A percentile compares a stretch with the other conserved stretches of the same genome.
Evolutionary conservation across 129 eudicot species (phyloP).

Genomic region (Pseudognaphalium luteoalbum): DNA sequence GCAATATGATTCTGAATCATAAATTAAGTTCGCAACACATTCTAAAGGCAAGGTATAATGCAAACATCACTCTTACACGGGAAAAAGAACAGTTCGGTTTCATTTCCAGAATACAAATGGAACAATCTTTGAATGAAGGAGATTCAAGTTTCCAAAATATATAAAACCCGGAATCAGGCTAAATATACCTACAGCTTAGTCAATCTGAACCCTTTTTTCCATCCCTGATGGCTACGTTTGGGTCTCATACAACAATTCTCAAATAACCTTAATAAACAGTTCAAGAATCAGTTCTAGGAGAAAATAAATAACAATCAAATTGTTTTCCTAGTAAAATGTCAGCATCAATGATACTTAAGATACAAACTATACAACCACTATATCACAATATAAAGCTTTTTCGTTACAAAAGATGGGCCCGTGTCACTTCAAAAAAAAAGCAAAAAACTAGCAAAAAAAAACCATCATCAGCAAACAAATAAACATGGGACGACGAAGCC

Average conservation of each 20-base stretch:
- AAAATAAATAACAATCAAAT: conserved; percentile 4
- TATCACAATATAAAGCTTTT: conserved; percentile 32
- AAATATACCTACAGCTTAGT: background rate
- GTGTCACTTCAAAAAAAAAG: conserved; percentile 29
- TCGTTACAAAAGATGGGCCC: conserved; percentile 20
- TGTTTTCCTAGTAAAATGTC: conserved; percentile 1
- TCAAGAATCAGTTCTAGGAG: background rate
- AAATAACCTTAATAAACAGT: background rate
- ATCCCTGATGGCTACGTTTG: background rate
- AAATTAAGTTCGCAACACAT: background rate
- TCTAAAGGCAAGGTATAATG: background rate
- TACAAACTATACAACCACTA: conserved; percentile 51
- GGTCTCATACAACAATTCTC: background rate
- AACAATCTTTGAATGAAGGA: background rate
- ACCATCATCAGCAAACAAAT: conserved; percentile 33
- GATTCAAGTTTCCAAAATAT: background rate
- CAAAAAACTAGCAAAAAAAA: conserved; percentile 29
- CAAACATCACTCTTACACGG: background rate
- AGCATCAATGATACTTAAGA: background rate
- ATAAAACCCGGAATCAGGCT: background rate
- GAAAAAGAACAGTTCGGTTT: background rate
- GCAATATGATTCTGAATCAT: background rate
- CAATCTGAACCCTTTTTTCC: background rate
- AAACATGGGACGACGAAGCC: conserved; percentile 22
- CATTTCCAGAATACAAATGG: too few relatives aligned